Percentiles rank a stretch among this genome's conserved stretches.
phyloP scores from a whole-genome alignment of 2,329 filamentous ascomycete species.

The Apiospora saccharicola region DNA sequence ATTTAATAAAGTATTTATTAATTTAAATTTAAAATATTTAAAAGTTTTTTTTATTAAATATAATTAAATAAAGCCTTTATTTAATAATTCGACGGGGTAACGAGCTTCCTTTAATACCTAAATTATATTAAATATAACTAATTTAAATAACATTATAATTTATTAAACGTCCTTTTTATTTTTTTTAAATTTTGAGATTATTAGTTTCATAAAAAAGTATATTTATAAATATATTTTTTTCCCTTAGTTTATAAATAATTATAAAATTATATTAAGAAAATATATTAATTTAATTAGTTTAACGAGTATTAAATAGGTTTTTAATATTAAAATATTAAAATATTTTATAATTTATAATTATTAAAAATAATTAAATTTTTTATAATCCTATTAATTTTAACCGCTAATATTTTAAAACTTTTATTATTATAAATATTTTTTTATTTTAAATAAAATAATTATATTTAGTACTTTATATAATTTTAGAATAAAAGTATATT shows the following conservation, averaged over 20 bases:
- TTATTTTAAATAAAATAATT: background rate
- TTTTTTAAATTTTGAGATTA: background rate
- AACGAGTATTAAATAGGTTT: background rate
- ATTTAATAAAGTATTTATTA: no score
- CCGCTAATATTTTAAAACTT: no score
- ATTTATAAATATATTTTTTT: background rate
- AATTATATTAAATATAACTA: background rate
- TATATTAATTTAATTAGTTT: background rate
- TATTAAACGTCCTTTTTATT: background rate
- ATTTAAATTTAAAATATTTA: no score
- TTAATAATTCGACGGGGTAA: background rate
- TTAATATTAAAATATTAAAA: background rate
- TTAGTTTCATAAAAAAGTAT: background rate
- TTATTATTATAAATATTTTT: background rate
- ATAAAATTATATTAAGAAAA: background rate
- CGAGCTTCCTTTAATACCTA: background rate
- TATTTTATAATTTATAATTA: background rate
- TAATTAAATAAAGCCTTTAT: background rate
- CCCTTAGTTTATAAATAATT: background rate
- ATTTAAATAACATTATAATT: background rate
- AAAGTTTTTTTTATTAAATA: background rate
- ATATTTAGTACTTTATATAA: background rate
- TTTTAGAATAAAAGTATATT: background rate
- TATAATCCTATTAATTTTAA: background rate
- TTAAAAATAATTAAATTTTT: background rate